Evolutionary conservation across 139 green algal species (phyloP), one percentile per base, ranked within the genome.

Genomic region (Eudorina sp.): DNA sequence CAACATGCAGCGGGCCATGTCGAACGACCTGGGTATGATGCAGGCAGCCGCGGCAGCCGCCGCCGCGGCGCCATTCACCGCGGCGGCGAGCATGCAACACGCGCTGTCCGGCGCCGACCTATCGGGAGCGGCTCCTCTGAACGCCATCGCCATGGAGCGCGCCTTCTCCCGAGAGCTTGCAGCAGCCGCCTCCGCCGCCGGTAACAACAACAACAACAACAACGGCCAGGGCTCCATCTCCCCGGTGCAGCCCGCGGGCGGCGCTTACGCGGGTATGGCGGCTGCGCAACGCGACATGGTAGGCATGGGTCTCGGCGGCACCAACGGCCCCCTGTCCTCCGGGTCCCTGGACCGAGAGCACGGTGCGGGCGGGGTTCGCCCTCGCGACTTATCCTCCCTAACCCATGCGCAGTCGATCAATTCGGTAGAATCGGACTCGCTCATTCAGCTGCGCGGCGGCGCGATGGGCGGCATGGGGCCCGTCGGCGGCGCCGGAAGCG

Each of bases 111-210:
- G 25, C 18, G 80, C 76, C 31, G n/a, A n/a, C n/a, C n/a, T n/a
- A n/a, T 31, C 62, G 27, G 29, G 27, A 4, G 25, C 41, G 8
- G 41, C 1, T 19, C 27, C 40, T 3, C 21, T 76, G 5, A 84
- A 84, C 51, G 77, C 77, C 2, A 45, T n/a, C 18, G 81, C 81
- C 46, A 87, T 87, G 81, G 81, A 87, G 62, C 81, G 81, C 64
- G 81, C 81, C 34, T 53, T 79, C 25, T 62, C 85, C 1, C 72
- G 58, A 5, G 72, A 58, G 45, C 53, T 66, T 11, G 83, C 62
- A 25, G 29, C 66, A 3, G 5, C 43, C 29, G n/a, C 66, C 19
- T 19, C 45, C 51, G 45, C 62, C 46, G 73, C 38, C 68, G 40
- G 23, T 29, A n/a, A n/a, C n/a, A n/a, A n/a, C n/a, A n/a, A n/a